Base-by-base conservation (phyloP, 2,329 filamentous ascomycete species). In the Epichloe brachyelytri region DNA sequence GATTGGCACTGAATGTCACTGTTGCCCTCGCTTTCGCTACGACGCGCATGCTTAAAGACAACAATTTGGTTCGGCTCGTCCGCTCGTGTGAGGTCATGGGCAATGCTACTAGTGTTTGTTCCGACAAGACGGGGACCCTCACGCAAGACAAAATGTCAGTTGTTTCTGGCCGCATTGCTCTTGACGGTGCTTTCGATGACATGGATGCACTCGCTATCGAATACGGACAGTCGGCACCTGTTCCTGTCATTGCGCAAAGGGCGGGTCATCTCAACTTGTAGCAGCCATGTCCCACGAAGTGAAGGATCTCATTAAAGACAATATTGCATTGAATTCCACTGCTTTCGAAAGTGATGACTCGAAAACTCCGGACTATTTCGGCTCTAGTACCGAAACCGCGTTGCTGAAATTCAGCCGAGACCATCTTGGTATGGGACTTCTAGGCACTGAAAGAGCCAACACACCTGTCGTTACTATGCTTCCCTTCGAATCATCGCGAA, bases 81-180 rank as follows among this genome's bases (percentile, higher is more conserved):
- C 71, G 76, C 48, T 78, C 79, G 2, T 80, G 78, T 56, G 79
- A 82, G 57, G 80, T 77, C 5, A 82, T 82, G 79, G 79, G 79
- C 7, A 82, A 81, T 57, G 78, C 78, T 8, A 82, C 79, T 0
- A 79, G 74, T 7, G 74, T 83, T 46, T 83, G 80, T 60, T 82
- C 79, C 0, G 80, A 83, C 58, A 84, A 84, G 62, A 83, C 80
- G 0, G 80, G 80, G 4, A 84, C 80, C 1, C 66, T 84, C 20
- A 83, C 80, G 0, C 75, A 80, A 55, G 82, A 82, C 56, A 76
- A 77, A 56, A 83, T 83, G 79, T 77, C 70, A 3, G 75, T 80
- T 3, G 78, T 82, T 15, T 71, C 73, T 37, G 79, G 78, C 7
- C 76, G 75, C 10, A 57, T 81, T 34, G 77, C 79, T 3, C 53